These are phyloP conservation scores for Yarrowia sp. DNA, from an alignment of 805 yeast species.

Conservation along the genomic window DNA sequence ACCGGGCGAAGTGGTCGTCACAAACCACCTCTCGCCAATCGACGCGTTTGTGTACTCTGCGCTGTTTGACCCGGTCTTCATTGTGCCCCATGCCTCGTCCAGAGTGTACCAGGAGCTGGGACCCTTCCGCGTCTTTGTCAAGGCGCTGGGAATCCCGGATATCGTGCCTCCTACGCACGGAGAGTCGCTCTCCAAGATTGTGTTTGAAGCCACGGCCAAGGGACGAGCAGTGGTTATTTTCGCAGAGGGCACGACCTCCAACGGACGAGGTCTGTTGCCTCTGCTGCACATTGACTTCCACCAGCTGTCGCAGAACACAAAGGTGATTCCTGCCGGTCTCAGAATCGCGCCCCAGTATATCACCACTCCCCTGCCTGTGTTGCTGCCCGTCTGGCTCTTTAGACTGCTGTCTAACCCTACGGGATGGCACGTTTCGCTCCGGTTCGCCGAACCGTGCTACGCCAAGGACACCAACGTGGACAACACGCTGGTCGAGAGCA, in stretches of 20 bases:
- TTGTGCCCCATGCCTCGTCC: conserved; percentile 41
- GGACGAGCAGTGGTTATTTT: conserved; percentile 49
- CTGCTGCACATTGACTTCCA: conserved; percentile 40
- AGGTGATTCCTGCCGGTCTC: conserved; percentile 35
- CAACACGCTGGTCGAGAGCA: conserved; percentile 31
- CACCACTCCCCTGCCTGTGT: conserved; percentile 39
- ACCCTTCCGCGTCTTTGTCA: conserved; percentile 27
- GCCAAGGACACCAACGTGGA: conserved; percentile 26
- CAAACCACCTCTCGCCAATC: conserved; percentile 58
- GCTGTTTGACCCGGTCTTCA: conserved; percentile 34
- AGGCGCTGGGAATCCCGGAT: conserved; percentile 30
- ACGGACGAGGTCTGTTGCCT: conserved; percentile 71
- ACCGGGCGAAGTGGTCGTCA: conserved; percentile 50
- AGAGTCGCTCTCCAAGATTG: conserved; percentile 10
- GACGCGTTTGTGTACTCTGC: conserved; percentile 46
- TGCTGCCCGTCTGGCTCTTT: conserved; percentile 34
- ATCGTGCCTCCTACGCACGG: conserved; percentile 11
- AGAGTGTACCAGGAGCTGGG: conserved; percentile 23
- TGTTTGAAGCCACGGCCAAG: not conserved
- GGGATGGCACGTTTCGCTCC: conserved; percentile 34
- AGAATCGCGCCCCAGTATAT: conserved; percentile 36
- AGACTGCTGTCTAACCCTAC: conserved; percentile 28
- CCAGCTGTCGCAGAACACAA: conserved; percentile 26
- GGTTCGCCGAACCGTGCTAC: conserved; percentile 34
- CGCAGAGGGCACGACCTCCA: conserved; percentile 82